phyloP scores from a whole-genome alignment of 345 rosid genomes.

The Turritis glabra region DNA sequence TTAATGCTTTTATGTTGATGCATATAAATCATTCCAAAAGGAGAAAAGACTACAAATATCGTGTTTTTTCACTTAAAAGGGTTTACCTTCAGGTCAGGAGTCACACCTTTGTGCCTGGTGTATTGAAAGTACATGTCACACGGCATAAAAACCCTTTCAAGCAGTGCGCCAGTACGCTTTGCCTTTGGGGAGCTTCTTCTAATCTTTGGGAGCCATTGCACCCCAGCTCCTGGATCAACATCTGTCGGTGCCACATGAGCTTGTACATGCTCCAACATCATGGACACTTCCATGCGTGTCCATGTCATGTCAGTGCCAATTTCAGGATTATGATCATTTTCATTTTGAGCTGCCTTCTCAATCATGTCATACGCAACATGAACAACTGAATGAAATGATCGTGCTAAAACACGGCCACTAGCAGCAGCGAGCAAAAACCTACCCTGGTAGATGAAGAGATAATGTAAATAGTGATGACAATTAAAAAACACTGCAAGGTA shows the following conservation, averaged over 20 bases:
- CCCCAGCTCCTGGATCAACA: slow-evolving; percentile 98
- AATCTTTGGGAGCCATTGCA: slow-evolving; percentile 98
- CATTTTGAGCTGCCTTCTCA: slow-evolving; percentile 69
- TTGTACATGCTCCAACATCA: slow-evolving; percentile 97
- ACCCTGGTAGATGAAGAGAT: slow-evolving; percentile 60
- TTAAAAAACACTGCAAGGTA: not conserved
- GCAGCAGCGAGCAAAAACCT: slow-evolving; percentile 97
- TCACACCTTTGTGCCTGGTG: slow-evolving; percentile 95
- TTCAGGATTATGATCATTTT: slow-evolving; percentile 62
- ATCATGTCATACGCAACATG: slow-evolving; percentile 78
- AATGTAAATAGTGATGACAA: not conserved
- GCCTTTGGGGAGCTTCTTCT: slow-evolving; percentile 76
- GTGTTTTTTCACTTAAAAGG: not conserved
- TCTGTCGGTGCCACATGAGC: slow-evolving; percentile 99
- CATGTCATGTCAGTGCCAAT: slow-evolving; percentile 84
- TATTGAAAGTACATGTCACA: slow-evolving; percentile 97
- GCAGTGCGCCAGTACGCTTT: slow-evolving; percentile 96
- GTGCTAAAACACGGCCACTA: slow-evolving; percentile 92
- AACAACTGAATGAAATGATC: slow-evolving; percentile 87
- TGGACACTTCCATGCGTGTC: slow-evolving; percentile 89
- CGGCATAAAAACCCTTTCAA: slow-evolving; percentile 98
- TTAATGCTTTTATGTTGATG: not conserved
- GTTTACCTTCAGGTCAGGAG: slow-evolving; percentile 88
- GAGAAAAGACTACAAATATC: not conserved
- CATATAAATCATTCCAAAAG: not conserved